Base-by-base conservation (phyloP, 1,284 basidiomycete genomes). In the Marasmius tenuissimus region DNA sequence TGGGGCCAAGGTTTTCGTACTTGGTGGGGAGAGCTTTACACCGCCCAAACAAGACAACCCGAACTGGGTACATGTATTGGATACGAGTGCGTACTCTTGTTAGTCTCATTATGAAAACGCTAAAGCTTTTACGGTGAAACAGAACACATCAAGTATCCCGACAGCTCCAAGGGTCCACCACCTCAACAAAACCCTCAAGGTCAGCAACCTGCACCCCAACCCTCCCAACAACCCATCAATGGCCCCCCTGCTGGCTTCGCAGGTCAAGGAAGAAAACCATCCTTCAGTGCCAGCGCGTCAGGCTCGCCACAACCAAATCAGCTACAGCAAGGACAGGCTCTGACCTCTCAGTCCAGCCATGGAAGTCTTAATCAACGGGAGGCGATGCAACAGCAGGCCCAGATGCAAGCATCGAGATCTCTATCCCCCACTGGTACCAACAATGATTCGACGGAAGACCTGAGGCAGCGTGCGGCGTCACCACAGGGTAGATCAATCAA, bases 61-160 rank as follows among this genome's bases (percentile, higher is more conserved):
- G 12, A 85, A 84, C 20, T 74, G 92, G 57, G 84, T 98, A 38
- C 93, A 98, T 72, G 89, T 98, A 56, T 82, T 98, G 64, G 96
- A 98, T 75, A 97, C 96, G 4, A 94, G 94, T 94, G 62, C 69
- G 91, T 85, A 27, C 27, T 27, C 27, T 27, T 2, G 27, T 27
- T 27, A 27, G 2, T 27, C 27, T 27, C 27, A 4, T 27, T 2
- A 27, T 27, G 2, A 27, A 2, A 27, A 2, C 4, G 4, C 27
- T 27, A 27, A 4, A 27, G 27, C 27, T 27, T 27, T 27, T 27
- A 2, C 27, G 16, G 20, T 18, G 38, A 62, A 62, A 18, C 69
- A 89, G 90, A 94, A 75, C 89, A 98, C 71, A 98, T 98, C 81
- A 97, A 97, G 76, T 98, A 98, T 72, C 96, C 96, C 0, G 85